Base-by-base conservation (phyloP, 495 filamentous ascomycete genomes). In the Daldinia concentrica region DNA sequence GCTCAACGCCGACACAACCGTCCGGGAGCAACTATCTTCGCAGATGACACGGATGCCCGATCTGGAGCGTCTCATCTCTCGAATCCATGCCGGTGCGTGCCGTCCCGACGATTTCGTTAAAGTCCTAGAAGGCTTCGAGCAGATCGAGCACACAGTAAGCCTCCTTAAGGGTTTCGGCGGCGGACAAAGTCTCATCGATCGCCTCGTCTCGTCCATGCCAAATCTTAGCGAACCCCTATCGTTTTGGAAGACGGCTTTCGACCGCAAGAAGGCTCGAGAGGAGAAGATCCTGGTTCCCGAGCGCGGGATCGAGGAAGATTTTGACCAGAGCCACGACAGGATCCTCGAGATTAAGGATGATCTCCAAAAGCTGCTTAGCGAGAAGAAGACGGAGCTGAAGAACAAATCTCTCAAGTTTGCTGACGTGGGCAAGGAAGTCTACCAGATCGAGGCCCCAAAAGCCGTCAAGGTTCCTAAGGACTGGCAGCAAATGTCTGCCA, bases 401-500 rank as follows among this genome's bases (percentile, higher is more conserved):
- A 85, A 81, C 71, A 86, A 82, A 66, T 89, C 92, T 1, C 90
- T 98, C 71, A 89, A 87, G 66, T 99, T 91, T 81, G 89, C 89
- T 29, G 92, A 98, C 76, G 92, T 93, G 36, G 96, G 96, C 27
- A 99, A 98, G 79, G 96, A 99, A 75, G 92, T 98, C 55, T 99
- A 97, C 77, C 93, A 98, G 78, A 87, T 99, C 3, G 96, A 99
- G 78, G 91, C 92, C 0, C 96, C 96, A 0, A 88, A 91, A 71
- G 90, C 93, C 48, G 85, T 94, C 76, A 97, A 94, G 77, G 86
- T 99, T 6, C 95, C 96, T 0, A 90, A 91, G 72, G 82, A 81
- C 69, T 99, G 96, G 96, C 89, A 92, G 73, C 95, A 98, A 79
- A 98, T 97, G 94, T 98, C 94, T 17, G 91, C 93, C 9, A 97